These are phyloP conservation scores for Sungouiozyma intestinalis DNA, from an alignment of 805 yeast genomes.

Conservation along the genomic window DNA sequence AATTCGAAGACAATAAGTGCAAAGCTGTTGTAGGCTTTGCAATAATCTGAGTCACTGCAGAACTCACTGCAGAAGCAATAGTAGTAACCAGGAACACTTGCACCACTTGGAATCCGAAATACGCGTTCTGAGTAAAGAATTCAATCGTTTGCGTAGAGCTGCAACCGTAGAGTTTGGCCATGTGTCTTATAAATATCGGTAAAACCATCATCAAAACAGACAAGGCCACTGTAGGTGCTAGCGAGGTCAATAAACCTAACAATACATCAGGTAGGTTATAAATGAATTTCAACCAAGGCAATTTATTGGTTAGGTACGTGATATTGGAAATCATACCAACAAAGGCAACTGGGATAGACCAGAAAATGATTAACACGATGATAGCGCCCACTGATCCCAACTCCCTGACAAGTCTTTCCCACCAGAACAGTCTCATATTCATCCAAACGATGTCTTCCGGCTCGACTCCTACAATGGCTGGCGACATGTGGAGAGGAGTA, in stretches of 20 bases:
- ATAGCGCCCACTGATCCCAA: slow-evolving; percentile 44
- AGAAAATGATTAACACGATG: slow-evolving; percentile 44
- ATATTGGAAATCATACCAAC: slow-evolving; percentile 67
- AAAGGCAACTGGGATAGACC: slow-evolving; percentile 75
- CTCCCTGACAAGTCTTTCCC: slow-evolving; percentile 55
- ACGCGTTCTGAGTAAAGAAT: slow-evolving; percentile 54
- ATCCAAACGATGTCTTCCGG: slow-evolving; percentile 60
- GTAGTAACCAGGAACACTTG: slow-evolving; percentile 67
- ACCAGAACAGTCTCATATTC: slow-evolving; percentile 70
- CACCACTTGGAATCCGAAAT: slow-evolving; percentile 58
- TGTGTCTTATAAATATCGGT: slow-evolving; percentile 52
- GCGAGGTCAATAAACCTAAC: slow-evolving; percentile 56
- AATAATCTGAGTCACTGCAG: slow-evolving; percentile 53
- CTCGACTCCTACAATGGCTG: slow-evolving; percentile 51
- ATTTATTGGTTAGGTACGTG: slow-evolving; percentile 46
- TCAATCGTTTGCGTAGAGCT: slow-evolving; percentile 50
- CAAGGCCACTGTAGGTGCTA: slow-evolving; percentile 57
- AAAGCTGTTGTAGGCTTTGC: slow-evolving; percentile 49
- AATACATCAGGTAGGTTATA: slow-evolving; percentile 42
- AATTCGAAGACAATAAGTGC: slow-evolving; percentile 48
- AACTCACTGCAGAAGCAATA: slow-evolving; percentile 59
- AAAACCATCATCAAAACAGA: slow-evolving; percentile 55
- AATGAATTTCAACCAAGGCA: slow-evolving; percentile 47
- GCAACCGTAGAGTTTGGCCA: slow-evolving; percentile 53
- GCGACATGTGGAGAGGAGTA: slow-evolving; percentile 51